Base-by-base conservation (phyloP, 139 green algal species). In the Desmodesmus armatus region DNA sequence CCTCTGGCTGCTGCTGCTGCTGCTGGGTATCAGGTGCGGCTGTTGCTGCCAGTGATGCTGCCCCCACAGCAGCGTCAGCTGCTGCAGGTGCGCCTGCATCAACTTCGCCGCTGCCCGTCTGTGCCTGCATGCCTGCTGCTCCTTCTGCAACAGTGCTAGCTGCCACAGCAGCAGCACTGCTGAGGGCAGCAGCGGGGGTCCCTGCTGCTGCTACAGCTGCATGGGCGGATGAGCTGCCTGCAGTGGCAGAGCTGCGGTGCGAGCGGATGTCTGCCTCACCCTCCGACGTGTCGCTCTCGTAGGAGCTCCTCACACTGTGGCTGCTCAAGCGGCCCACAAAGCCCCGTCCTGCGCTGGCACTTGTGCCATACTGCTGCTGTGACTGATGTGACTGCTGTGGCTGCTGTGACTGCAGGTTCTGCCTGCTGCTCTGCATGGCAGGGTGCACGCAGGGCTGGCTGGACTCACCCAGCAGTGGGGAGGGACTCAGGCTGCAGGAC, bases 1-100 rank as follows among this genome's bases (percentile, higher is more conserved):
- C 90, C 94, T 88, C 78, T 94, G 35, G 92, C 95, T 75, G 29
- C 75, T 82, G 51, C 33, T 71, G 75, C 33, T n/a, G 35, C 75
- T 71, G 35, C 21, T 79, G 41, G 19, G 33, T 3, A 23, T n/a
- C 66, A 44, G 66, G 25, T 43, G 29, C n/a, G 29, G 66, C 66
- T 44, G 13, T 44, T 35, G 35, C 31, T 75, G 66, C 35, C 66
- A 75, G 66, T 44, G 66, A n/a, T 29, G 66, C 66, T 75, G 29
- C 66, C 66, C 43, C 31, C 66, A 23, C 13, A 9, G 5, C 60
- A 33, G 60, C 13, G n/a, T 9, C 60, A 37, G 23, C 60, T 33
- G 9, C 25, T n/a, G n/a, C 11, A 69, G 60, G 11, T 69, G n/a
- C 60, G 9, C 11, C 27, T 29, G 60, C 9, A 9, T 33, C 60